These are phyloP conservation scores for Thermothielavioides terrestris DNA, from an alignment of 495 filamentous ascomycete genomes.

Conservation along the genomic window DNA sequence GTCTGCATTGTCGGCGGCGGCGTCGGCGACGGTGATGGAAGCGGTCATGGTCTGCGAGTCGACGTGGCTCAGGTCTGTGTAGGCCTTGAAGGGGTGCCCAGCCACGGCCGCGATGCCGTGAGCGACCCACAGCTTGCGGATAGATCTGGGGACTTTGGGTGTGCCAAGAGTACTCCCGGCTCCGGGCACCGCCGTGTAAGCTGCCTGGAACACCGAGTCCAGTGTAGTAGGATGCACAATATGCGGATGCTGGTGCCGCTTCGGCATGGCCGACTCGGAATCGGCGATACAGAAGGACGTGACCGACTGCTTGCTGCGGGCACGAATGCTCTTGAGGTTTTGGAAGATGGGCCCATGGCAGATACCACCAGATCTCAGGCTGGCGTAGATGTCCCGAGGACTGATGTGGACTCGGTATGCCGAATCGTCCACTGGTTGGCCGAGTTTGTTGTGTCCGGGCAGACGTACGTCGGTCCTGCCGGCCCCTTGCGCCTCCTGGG, in stretches of 20 bases:
- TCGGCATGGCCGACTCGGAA: conserved; percentile 34
- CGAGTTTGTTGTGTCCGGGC: not conserved
- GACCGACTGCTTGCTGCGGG: conserved; percentile 17
- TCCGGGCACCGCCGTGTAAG: conserved; percentile 18
- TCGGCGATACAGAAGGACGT: conserved; percentile 30
- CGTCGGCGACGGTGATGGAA: conserved; percentile 11
- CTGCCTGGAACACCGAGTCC: conserved; percentile 33
- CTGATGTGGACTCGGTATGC: conserved; percentile 17
- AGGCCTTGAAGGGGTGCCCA: conserved; percentile 17
- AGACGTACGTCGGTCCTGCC: too few species aligned
- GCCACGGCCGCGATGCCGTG: conserved; percentile 8
- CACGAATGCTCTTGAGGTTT: conserved; percentile 24
- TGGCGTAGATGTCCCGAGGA: conserved; percentile 22
- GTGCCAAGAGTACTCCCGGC: conserved; percentile 7
- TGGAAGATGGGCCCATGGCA: conserved; percentile 32
- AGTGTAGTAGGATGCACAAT: conserved; percentile 44
- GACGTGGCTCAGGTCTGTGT: conserved; percentile 12
- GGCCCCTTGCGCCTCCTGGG: conserved; percentile 2
- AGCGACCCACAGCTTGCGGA: conserved; percentile 21
- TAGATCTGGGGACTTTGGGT: conserved; percentile 19
- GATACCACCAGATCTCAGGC: conserved; percentile 23
- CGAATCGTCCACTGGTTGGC: conserved; percentile 6
- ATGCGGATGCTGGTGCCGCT: conserved; percentile 31
- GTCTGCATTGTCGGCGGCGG: not conserved
- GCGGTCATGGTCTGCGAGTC: conserved; percentile 18